These are phyloP conservation scores for Dictyostelium firmibasis DNA, from an alignment of 78 protist genomes.

Conservation along the genomic window DNA sequence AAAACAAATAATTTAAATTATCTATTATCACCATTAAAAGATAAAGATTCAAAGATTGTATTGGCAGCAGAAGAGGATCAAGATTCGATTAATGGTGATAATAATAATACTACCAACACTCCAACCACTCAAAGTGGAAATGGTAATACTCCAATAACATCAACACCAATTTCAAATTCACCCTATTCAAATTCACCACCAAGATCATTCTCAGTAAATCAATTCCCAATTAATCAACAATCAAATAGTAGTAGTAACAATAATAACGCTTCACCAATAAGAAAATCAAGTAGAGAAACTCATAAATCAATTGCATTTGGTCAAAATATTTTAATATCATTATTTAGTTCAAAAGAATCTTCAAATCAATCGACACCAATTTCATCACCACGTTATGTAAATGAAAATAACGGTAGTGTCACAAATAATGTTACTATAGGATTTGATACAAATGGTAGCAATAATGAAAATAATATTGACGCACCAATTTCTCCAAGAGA, in stretches of 20 bases:
- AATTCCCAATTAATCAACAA: background rate
- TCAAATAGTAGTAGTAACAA: background rate
- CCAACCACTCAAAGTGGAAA: background rate
- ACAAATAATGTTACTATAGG: background rate
- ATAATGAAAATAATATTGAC: background rate
- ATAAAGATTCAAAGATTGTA: conserved; percentile 14
- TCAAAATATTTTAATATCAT: background rate
- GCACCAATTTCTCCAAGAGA: conserved; percentile 31
- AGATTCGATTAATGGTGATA: background rate
- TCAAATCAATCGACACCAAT: conserved; percentile 1
- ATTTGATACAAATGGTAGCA: background rate
- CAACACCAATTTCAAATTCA: background rate
- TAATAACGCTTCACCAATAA: background rate
- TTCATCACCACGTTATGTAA: background rate
- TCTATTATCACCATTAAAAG: background rate
- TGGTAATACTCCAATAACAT: background rate
- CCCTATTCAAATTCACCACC: background rate
- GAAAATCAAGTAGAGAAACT: conserved; percentile 6
- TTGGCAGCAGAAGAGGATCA: background rate
- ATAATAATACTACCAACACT: background rate
- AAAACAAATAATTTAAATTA: conserved; percentile 14
- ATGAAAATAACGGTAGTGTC: background rate
- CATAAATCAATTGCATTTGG: conserved; percentile 31
- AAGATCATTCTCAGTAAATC: background rate
- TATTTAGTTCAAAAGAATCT: conserved; percentile 5